Conservation (phyloP, 305 asterid genomes). For the Plantago coronopus region DNA sequence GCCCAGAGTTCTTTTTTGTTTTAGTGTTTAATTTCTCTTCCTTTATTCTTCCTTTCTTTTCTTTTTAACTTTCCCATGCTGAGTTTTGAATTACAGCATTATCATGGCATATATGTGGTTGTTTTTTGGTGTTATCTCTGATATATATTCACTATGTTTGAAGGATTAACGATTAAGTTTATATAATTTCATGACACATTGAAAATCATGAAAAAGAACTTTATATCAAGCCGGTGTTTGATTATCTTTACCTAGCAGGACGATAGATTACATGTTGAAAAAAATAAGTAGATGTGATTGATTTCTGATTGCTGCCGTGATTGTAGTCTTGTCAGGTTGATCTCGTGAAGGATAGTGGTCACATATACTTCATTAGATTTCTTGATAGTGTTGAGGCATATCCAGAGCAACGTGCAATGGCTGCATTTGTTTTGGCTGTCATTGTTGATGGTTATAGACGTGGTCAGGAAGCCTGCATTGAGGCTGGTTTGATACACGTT, state of each 20-base stretch:
- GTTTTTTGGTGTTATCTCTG: too few species aligned
- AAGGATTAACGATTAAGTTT: too few species aligned
- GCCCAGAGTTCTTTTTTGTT: too few species aligned
- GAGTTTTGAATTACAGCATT: too few species aligned
- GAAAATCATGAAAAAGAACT: too few species aligned
- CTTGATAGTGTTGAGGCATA: conserved; percentile 92
- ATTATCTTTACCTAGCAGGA: not conserved
- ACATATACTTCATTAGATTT: conserved; percentile 79
- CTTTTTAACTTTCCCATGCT: too few species aligned
- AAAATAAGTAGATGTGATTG: not conserved
- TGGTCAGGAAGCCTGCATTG: conserved; percentile 94
- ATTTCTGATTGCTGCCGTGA: conserved; percentile 14
- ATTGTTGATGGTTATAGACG: conserved; percentile 91
- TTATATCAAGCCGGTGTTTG: not conserved
- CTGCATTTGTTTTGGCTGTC: conserved; percentile 98
- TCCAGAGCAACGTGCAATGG: conserved; percentile 99
- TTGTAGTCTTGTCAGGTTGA: conserved; percentile 97
- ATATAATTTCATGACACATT: too few species aligned
- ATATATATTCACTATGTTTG: too few species aligned
- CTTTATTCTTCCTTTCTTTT: too few species aligned
- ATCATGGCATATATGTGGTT: too few species aligned
- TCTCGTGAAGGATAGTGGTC: conserved; percentile 97
- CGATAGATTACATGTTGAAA: not conserved
- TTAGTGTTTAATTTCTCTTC: too few species aligned
- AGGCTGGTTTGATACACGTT: conserved; percentile 66